Evolutionary conservation across 2,329 filamentous ascomycete species (phyloP).

Genomic region (Tolypocladium album): DNA sequence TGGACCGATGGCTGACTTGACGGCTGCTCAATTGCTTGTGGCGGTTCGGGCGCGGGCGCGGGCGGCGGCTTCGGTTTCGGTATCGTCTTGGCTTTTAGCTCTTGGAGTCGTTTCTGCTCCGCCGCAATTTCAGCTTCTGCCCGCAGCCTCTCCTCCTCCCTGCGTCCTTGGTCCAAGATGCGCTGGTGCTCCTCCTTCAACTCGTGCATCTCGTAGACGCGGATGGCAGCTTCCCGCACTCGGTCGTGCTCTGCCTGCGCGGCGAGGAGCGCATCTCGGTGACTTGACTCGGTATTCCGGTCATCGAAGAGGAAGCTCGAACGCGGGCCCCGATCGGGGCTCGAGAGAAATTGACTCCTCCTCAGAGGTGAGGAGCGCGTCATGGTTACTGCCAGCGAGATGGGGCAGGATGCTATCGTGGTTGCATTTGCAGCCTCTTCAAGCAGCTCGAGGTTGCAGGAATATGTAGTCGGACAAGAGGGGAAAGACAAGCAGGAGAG

Average conservation of each 20-base stretch:
- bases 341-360: conserved; percentile 27
- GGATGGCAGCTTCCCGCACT: conserved; percentile 42
- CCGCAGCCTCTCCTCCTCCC: conserved; percentile 33
- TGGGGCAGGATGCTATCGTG: conserved; percentile 7
- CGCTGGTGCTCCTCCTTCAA: conserved; percentile 31
- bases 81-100: conserved; percentile 33
- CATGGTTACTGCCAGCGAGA: conserved; percentile 18
- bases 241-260: conserved; percentile 57
- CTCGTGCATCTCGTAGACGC: conserved; percentile 36
- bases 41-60: conserved; percentile 16
- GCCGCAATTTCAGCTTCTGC: conserved; percentile 33
- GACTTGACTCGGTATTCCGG: conserved; percentile 50
- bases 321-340: conserved; percentile 35
- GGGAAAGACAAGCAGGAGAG: too few relatives aligned
- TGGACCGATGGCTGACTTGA: conserved; percentile 5
- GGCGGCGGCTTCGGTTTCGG: conserved; percentile 30
- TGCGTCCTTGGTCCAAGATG: conserved; percentile 32
- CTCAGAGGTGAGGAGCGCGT: conserved; percentile 31
- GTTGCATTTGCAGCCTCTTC: conserved; percentile 6
- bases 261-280: conserved; percentile 54
- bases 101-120: conserved; percentile 36
- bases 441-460: neutral
- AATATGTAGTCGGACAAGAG: neutral
- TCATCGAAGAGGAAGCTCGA: conserved; percentile 51
- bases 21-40: conserved; percentile 8